phyloP scores from a whole-genome alignment of 2,329 filamentous ascomycete genomes.

The Clonostachys rosea region DNA sequence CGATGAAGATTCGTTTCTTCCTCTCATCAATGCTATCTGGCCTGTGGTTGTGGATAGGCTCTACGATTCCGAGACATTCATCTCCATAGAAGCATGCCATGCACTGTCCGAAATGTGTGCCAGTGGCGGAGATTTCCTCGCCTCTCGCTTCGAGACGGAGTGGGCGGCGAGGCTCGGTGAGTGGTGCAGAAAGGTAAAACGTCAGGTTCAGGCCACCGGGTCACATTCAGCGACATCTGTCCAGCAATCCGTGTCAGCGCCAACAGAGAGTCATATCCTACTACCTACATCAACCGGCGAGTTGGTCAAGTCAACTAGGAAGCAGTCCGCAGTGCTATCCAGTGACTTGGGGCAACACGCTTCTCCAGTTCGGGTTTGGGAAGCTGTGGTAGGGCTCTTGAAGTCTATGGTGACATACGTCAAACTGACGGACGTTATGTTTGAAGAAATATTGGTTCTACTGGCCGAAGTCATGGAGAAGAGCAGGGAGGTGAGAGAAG shows the following conservation, averaged over 20 bases:
- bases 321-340: conserved; percentile 4
- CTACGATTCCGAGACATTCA: conserved; percentile 61
- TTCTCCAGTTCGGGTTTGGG: conserved; percentile 60
- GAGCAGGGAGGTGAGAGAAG: conserved; percentile 42
- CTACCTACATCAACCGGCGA: conserved; percentile 21
- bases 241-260: conserved; percentile 3
- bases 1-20: conserved; percentile 81
- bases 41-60: conserved; percentile 70
- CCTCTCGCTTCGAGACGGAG: conserved; percentile 67
- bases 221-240: conserved; percentile 3
- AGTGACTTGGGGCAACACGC: conserved; percentile 52
- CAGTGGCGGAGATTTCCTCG: conserved; percentile 76
- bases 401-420: conserved; percentile 58
- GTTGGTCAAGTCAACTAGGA: conserved; percentile 7
- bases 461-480: conserved; percentile 44
- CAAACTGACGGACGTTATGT: conserved; percentile 60
- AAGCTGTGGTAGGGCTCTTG: conserved; percentile 54
- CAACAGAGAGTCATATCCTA: conserved; percentile 13
- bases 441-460: conserved; percentile 66
- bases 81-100: conserved; percentile 66
- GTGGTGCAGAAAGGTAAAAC: conserved; percentile 41
- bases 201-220: conserved; percentile 1
- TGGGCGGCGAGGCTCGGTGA: conserved; percentile 55
- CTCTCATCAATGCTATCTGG: conserved; percentile 88
- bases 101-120: conserved; percentile 65